Conservation (phyloP, 768 basidiomycete species). For the Mycena amicta region DNA sequence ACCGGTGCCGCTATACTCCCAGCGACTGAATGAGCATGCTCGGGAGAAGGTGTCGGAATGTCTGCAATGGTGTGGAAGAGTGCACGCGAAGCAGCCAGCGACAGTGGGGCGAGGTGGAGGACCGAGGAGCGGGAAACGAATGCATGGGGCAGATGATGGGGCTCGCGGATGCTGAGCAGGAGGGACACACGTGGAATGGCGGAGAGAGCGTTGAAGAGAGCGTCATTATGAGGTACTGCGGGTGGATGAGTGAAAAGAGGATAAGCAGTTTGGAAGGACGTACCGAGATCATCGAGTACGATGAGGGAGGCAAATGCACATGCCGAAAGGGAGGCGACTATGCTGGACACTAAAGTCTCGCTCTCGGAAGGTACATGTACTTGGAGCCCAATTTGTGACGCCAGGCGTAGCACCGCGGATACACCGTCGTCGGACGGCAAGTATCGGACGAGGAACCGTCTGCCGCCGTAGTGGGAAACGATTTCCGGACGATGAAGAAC, state of each 20-base stretch:
- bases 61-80: conserved; percentile 18
- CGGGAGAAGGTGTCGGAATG: neutral
- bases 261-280: neutral
- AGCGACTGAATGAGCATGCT: too few relatives aligned
- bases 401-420: neutral
- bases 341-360: neutral
- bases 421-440: neutral
- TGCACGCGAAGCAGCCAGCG: conserved; percentile 10
- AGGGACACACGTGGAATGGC: conserved; percentile 11
- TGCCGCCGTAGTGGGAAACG: neutral
- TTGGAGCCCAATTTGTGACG: conserved; percentile 2
- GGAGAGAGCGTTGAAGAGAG: conserved; percentile 6
- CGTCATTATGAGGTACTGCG: neutral
- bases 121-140: neutral
- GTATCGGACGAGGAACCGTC: conserved; percentile 8
- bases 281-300: conserved; percentile 13
- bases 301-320: conserved; percentile 3
- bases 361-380: neutral
- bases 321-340: neutral
- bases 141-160: neutral
- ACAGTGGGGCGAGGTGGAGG: conserved; percentile 7
- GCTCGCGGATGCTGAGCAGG: conserved; percentile 6
- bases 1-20: neutral
- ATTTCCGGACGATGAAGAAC: conserved; percentile 12
- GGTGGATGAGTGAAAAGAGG: neutral